These are phyloP conservation scores for Yamadazyma trypodendri DNA, from an alignment of 1,139 yeast species.

Conservation along the genomic window DNA sequence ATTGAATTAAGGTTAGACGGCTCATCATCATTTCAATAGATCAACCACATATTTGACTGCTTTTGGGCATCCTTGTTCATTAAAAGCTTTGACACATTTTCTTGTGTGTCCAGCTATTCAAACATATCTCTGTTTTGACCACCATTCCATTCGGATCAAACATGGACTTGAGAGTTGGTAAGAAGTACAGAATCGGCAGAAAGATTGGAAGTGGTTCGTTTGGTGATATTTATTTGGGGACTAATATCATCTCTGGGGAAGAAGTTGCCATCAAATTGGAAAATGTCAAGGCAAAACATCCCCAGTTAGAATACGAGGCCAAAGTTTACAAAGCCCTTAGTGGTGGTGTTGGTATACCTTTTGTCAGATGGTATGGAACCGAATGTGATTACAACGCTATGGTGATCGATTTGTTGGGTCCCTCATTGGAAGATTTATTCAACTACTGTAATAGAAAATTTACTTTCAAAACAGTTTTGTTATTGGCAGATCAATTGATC, in stretches of 20 bases:
- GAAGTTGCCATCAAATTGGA: constrained; percentile 97
- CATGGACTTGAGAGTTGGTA: constrained; percentile 87
- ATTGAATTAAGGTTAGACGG: too few relatives aligned
- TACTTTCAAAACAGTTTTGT: constrained; percentile 86
- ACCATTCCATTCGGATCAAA: background rate
- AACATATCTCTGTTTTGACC: background rate
- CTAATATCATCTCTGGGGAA: constrained; percentile 92
- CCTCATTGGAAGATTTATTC: constrained; percentile 91
- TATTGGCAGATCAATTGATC: constrained; percentile 90
- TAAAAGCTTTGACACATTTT: background rate
- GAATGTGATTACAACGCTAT: constrained; percentile 96
- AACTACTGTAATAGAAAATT: constrained; percentile 94
- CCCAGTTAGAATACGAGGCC: constrained; percentile 95
- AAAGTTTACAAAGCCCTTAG: constrained; percentile 90
- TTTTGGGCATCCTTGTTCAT: too few relatives aligned
- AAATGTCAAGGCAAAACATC: constrained; percentile 87
- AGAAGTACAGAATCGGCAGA: constrained; percentile 91
- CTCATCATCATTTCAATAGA: background rate
- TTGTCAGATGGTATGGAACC: constrained; percentile 95
- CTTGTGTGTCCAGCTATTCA: background rate
- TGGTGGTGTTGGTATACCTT: constrained; percentile 97
- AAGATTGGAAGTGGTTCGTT: constrained; percentile 97
- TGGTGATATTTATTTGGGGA: constrained; percentile 93
- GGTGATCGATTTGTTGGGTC: constrained; percentile 95
- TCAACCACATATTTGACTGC: background rate